phyloP scores from a whole-genome alignment of 2,329 filamentous ascomycete species.

The Sporothrix brasiliensis region DNA sequence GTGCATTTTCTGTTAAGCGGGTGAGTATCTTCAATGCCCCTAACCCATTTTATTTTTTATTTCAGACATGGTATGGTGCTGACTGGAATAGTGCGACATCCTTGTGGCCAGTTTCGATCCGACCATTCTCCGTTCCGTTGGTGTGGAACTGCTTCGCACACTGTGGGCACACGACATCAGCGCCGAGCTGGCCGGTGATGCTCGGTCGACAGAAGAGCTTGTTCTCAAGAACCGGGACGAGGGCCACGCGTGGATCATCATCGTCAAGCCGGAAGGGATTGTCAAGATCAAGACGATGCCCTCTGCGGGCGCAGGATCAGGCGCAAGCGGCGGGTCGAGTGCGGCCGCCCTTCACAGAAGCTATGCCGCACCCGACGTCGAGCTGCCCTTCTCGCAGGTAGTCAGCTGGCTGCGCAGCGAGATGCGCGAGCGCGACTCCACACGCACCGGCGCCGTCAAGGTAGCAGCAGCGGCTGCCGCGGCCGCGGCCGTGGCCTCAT shows the following conservation, averaged over 20 bases:
- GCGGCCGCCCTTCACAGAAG: constrained; percentile 53
- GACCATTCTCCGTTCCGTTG: constrained; percentile 71
- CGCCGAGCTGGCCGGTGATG: constrained; percentile 82
- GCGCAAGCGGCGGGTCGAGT: not conserved
- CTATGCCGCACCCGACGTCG: constrained; percentile 68
- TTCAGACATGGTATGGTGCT: not conserved
- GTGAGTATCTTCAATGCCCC: constrained; percentile 48
- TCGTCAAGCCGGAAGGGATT: constrained; percentile 73
- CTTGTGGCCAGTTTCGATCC: constrained; percentile 87
- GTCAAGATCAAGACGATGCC: constrained; percentile 78
- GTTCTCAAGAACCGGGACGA: constrained; percentile 75
- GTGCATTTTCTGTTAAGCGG: constrained; percentile 64
- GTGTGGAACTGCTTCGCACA: constrained; percentile 73
- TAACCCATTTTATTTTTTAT: too few relatives aligned
- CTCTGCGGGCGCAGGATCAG: not conserved
- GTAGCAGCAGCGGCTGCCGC: constrained; percentile 30
- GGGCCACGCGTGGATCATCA: constrained; percentile 81
- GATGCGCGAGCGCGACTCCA: constrained; percentile 64
- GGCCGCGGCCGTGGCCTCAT: constrained; percentile 37
- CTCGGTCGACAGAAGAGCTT: constrained; percentile 77
- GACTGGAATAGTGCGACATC: constrained; percentile 70
- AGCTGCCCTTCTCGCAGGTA: constrained; percentile 73
- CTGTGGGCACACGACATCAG: constrained; percentile 85
- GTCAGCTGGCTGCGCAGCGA: constrained; percentile 80
- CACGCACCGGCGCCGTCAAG: constrained; percentile 37